phyloP scores from a whole-genome alignment of 805 yeast species.

The Ascoidea tarda region DNA sequence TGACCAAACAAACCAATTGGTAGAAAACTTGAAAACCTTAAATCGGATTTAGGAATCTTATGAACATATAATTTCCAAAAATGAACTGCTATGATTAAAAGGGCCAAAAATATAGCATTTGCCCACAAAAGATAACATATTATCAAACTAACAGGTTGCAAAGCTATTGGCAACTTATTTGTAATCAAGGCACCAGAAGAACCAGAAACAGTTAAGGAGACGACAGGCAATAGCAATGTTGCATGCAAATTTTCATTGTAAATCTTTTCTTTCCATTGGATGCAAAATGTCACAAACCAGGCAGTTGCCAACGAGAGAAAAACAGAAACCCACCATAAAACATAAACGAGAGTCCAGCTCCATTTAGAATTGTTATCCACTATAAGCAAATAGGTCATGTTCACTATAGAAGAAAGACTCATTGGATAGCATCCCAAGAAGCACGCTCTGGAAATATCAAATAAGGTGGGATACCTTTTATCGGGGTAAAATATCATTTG shows the following conservation, averaged over 20 bases:
- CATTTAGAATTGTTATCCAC: slow-evolving; percentile 17
- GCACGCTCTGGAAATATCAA: slow-evolving; percentile 33
- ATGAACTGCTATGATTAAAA: slow-evolving; percentile 39
- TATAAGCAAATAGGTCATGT: slow-evolving; percentile 34
- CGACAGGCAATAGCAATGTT: slow-evolving; percentile 58
- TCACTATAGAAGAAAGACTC: slow-evolving; percentile 60
- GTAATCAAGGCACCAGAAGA: slow-evolving; percentile 52
- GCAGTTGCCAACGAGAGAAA: slow-evolving; percentile 40
- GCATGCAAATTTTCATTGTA: slow-evolving; percentile 33
- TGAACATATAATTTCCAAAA: slow-evolving; percentile 42
- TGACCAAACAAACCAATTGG: slow-evolving; percentile 83
- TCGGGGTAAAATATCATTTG: slow-evolving; percentile 23
- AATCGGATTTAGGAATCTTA: slow-evolving; percentile 41
- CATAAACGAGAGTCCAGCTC: slow-evolving; percentile 36
- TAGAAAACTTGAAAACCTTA: slow-evolving; percentile 54
- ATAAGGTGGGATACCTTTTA: slow-evolving; percentile 17
- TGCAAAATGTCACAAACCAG: slow-evolving; percentile 43
- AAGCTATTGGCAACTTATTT: slow-evolving; percentile 26
- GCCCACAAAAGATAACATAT: slow-evolving; percentile 51
- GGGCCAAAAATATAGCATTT: slow-evolving; percentile 50
- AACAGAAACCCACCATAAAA: slow-evolving; percentile 65
- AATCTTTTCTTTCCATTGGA: slow-evolving; percentile 21
- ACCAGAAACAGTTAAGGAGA: slow-evolving; percentile 63
- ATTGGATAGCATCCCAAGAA: slow-evolving; percentile 72
- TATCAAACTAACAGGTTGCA: slow-evolving; percentile 37